Evolutionary conservation across 2,329 filamentous ascomycete species (phyloP), one percentile per base, ranked within the genome.

Genomic region (Xylaria sp.): DNA sequence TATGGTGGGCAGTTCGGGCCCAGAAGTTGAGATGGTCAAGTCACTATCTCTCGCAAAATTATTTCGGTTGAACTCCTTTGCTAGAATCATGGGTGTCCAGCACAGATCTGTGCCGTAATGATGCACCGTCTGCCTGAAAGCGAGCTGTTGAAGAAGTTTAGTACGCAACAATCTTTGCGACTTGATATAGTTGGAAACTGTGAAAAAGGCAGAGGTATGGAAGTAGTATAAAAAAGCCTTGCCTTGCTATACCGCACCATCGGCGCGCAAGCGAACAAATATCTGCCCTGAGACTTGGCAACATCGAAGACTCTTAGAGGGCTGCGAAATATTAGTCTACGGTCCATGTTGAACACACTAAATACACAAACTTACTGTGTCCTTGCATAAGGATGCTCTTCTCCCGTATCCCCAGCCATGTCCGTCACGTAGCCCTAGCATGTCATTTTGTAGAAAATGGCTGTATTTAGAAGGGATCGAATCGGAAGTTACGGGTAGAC

Each of bases 41-140:
- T 92, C 89, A 76, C 87, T 89, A 70, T 90, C 86, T 65, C 89
- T 83, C 59, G 89, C 89, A 72, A 87, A 80, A 23, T 80, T 77
- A 74, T 83, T 90, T 28, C 89, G 83, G 80, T 91, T 91, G 78
- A 91, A 91, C 76, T 91, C 89, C 75, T 91, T 91, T 61, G 89
- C 89, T 2, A 91, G 81, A 64, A 91, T 88, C 91, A 92, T 92
- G 52, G 91, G 91, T 1, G 90, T 92, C 87, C 90, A 92, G 72
- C 87, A 89, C 7, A 92, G 78, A 77, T 92, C 90, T 18, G 87
- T 86, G 57, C 86, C 88, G 77, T 91, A 92, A 57, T 86, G 82
- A 70, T 89, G 85, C 2, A 90, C 88, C 0, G 90, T 90, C 73
- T 91, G 86, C 57, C 91, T 86, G 76, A 93, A 92, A 55, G 91